A percentile compares a stretch with the other conserved stretches of the same genome.
These are phyloP conservation scores for Tylopilus felleus DNA, from an alignment of 768 basidiomycete species.

Conservation along the genomic window DNA sequence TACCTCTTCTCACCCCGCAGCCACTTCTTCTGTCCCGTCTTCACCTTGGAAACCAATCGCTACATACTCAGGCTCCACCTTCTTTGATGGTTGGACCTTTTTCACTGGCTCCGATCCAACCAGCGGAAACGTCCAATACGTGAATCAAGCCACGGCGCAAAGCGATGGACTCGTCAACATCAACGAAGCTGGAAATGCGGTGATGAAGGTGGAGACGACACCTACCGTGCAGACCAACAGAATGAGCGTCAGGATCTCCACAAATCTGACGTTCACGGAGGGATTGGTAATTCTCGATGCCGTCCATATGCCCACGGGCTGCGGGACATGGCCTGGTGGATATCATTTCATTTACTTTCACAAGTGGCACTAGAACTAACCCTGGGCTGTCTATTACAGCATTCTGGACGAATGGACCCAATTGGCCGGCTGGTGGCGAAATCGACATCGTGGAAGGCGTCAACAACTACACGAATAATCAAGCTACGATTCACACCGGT, in stretches of 20 bases:
- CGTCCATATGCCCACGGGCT: conserved; percentile 86
- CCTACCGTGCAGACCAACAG: conserved; percentile 63
- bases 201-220: conserved; percentile 90
- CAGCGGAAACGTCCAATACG: conserved; percentile 64
- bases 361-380: neutral
- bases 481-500: conserved; percentile 78
- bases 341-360: neutral
- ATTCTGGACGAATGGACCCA: conserved; percentile 50
- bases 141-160: conserved; percentile 58
- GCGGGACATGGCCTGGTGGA: conserved; percentile 76
- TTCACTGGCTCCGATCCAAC: conserved; percentile 71
- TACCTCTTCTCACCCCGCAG: conserved; percentile 16
- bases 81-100: conserved; percentile 85
- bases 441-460: conserved; percentile 87
- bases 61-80: conserved; percentile 60
- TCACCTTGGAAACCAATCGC: conserved; percentile 61
- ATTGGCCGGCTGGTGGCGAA: conserved; percentile 54
- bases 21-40: conserved; percentile 27
- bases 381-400: conserved; percentile 22
- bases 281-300: conserved; percentile 80
- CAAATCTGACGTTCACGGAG: conserved; percentile 54
- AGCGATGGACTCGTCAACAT: conserved; percentile 59
- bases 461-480: conserved; percentile 74
- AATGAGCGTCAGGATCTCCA: conserved; percentile 75
- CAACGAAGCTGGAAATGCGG: conserved; percentile 67